A percentile compares a stretch with the other conserved stretches of the same genome.
phyloP scores from a whole-genome alignment of 192 early-diverging fungal species.

The Cetraspora pellucida region DNA sequence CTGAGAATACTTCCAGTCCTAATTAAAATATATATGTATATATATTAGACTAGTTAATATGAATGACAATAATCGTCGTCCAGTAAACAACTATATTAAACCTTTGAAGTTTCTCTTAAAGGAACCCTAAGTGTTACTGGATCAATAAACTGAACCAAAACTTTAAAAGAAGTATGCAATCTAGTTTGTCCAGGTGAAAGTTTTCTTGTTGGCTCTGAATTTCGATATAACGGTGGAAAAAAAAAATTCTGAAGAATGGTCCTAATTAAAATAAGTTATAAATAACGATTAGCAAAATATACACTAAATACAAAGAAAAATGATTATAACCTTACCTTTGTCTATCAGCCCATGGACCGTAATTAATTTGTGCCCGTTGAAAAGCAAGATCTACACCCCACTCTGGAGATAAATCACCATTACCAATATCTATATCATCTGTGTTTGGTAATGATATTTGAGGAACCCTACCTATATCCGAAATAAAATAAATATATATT shows the following conservation, averaged over 20 bases:
- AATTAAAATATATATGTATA: neutral
- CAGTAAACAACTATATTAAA: slow-evolving; percentile 15
- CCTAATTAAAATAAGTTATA: slow-evolving; percentile 35
- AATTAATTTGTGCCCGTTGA: slow-evolving; percentile 61
- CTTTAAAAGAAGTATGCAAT: slow-evolving; percentile 56
- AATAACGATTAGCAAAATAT: neutral
- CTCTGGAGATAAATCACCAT: slow-evolving; percentile 65
- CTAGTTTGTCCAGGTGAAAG: slow-evolving; percentile 59
- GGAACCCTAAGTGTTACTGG: slow-evolving; percentile 64
- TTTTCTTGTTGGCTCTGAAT: slow-evolving; percentile 46
- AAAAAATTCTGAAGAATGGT: slow-evolving; percentile 68
- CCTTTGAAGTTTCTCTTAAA: slow-evolving; percentile 73
- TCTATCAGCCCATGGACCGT: slow-evolving; percentile 82
- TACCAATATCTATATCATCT: slow-evolving; percentile 46
- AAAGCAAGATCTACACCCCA: slow-evolving; percentile 69
- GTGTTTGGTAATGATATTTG: slow-evolving; percentile 26
- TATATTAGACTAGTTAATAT: neutral
- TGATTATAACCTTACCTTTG: slow-evolving; percentile 53
- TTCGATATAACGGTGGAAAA: slow-evolving; percentile 70
- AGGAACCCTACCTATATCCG: slow-evolving; percentile 47
- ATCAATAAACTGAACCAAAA: slow-evolving; percentile 64
- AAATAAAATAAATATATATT: neutral
- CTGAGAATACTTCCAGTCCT: slow-evolving; percentile 66
- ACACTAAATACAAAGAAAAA: neutral
- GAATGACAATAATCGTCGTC: neutral